Evolutionary conservation across 2,329 filamentous ascomycete genomes (phyloP), one percentile per base, ranked within the genome.

Genomic region (Ophiocordyceps camponoti-leonardi): DNA sequence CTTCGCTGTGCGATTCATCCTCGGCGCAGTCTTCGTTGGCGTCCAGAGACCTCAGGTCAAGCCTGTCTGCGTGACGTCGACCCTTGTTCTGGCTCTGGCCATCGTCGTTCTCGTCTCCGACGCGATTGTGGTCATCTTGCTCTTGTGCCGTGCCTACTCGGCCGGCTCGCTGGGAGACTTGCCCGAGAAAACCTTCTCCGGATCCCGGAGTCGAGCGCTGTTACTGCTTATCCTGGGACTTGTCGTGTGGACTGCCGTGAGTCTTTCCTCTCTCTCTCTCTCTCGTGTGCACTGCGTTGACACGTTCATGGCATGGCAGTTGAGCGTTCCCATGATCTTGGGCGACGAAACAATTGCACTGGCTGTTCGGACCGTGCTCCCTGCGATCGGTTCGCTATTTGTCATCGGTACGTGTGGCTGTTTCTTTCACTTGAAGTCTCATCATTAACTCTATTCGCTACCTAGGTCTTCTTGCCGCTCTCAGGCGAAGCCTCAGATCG

Each of bases 21-120:
- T 75, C 12, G 75, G 73, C 13, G 70, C 61, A 23, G 64, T 73
- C 5, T 73, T 75, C 49, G 67, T 73, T 16, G 73, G 67, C n/a
- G 65, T 76, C 44, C 70, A 73, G 23, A 63, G 71, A 40, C 65
- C 69, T 7, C 66, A 73, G 48, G 69, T 74, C 50, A 63, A 66
- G 33, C 65, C 66, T 16, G 68, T 72, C 28, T 79, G 75, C 52
- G 62, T 74, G 16, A 64, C 72, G 19, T 59, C 58, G 23, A 71
- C 67, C 11, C 64, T 66, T 6, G 47, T 68, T 26, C 51, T 67
- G 39, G 62, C 67, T 1, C 48, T 76, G 2, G 66, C 71, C 11
- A 58, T 75, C 14, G 53, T 63, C 8, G 58, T 68, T 5, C 59
- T 75, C 8, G 61, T 56, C 18, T 50, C 67, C 26, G 72, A 78